Percentiles rank a stretch among this genome's conserved stretches.
These are phyloP conservation scores for Rutstroemia sp. DNA, from an alignment of 2,329 filamentous ascomycete species.

Conservation along the genomic window DNA sequence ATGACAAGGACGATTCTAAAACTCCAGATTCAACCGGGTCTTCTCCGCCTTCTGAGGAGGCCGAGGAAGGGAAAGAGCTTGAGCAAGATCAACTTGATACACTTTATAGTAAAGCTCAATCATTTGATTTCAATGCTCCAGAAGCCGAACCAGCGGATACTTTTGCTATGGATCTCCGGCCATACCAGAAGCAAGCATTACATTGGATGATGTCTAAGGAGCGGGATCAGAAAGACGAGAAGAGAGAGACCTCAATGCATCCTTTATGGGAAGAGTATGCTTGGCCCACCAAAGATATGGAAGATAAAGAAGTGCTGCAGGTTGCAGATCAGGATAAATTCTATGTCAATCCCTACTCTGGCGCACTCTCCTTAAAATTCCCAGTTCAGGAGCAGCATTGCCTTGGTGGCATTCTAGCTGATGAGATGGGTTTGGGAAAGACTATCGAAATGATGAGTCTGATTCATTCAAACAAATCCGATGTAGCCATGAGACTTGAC, in stretches of 20 bases:
- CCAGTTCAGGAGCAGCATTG: constrained; percentile 93
- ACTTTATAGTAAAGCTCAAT: constrained; percentile 91
- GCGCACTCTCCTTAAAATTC: constrained; percentile 85
- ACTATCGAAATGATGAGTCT: constrained; percentile 98
- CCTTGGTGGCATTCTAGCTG: constrained; percentile 83
- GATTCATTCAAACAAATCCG: constrained; percentile 73
- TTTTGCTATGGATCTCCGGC: constrained; percentile 76
- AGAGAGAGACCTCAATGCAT: constrained; percentile 78
- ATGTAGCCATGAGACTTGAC: constrained; percentile 38
- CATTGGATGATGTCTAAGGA: constrained; percentile 97
- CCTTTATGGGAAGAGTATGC: constrained; percentile 93
- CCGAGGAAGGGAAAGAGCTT: constrained; percentile 81
- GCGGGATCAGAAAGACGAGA: constrained; percentile 62
- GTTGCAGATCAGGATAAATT: constrained; percentile 66
- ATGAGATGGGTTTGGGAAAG: constrained; percentile 97
- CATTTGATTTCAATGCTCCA: constrained; percentile 90
- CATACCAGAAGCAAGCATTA: constrained; percentile 91
- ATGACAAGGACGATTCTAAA: constrained; percentile 47
- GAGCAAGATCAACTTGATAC: constrained; percentile 94
- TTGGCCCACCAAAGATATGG: constrained; percentile 82
- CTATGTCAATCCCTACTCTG: constrained; percentile 96
- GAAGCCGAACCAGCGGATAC: constrained; percentile 75
- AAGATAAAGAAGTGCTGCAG: constrained; percentile 65
- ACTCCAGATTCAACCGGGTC: constrained; percentile 15
- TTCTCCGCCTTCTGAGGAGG: constrained; percentile 48